Conservation (phyloP, 305 asterid genomes). For the Nicotiana rustica region DNA sequence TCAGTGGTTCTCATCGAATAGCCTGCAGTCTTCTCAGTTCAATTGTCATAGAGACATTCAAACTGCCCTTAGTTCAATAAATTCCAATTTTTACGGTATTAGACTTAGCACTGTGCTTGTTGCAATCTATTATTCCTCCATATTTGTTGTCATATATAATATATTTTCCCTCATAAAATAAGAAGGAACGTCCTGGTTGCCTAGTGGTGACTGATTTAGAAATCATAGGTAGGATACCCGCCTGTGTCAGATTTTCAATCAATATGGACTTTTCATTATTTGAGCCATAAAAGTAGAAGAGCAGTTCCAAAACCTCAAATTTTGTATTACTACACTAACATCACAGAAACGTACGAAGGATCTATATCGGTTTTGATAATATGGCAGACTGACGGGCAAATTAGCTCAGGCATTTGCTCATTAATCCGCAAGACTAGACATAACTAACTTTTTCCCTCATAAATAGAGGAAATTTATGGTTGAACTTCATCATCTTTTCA, state of each 20-base stretch:
- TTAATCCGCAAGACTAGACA: background rate
- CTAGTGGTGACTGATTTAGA: constrained; percentile 8
- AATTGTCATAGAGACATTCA: background rate
- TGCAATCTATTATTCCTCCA: background rate
- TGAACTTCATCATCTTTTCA: background rate
- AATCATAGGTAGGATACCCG: background rate
- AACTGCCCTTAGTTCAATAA: background rate
- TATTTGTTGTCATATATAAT: background rate
- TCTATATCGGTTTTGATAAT: too few relatives aligned
- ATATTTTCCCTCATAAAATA: background rate
- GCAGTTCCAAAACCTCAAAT: background rate
- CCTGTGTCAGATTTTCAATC: background rate
- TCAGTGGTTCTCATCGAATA: too few relatives aligned
- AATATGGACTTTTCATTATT: background rate
- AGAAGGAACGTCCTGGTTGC: background rate
- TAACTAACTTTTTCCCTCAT: too few relatives aligned
- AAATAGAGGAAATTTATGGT: background rate
- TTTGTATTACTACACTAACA: background rate
- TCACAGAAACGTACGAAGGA: background rate
- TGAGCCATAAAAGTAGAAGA: background rate
- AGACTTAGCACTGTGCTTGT: background rate
- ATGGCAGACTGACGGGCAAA: too few relatives aligned
- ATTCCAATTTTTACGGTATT: background rate
- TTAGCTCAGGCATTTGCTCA: background rate
- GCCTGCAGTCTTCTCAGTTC: constrained; percentile 12